These are phyloP conservation scores for Penicillium psychrosexuale DNA, from an alignment of 2,329 filamentous ascomycete genomes.

Conservation along the genomic window DNA sequence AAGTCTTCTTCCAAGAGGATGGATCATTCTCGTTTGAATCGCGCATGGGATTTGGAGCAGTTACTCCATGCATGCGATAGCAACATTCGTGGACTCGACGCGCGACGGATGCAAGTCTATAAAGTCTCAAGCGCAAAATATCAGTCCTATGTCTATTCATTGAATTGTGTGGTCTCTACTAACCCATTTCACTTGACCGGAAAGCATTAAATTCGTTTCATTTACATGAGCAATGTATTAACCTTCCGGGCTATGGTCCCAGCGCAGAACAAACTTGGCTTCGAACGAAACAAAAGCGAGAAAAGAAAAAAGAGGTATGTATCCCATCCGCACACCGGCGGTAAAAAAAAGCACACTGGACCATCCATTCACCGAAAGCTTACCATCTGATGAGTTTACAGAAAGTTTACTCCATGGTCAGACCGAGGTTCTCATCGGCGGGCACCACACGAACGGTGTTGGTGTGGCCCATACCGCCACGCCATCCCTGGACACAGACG, in stretches of 20 bases:
- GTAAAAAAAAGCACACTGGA: conserved; percentile 12
- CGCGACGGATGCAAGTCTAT: background rate
- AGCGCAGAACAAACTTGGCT: conserved; percentile 19
- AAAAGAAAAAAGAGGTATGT: conserved; percentile 22
- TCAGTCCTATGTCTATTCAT: conserved; percentile 8
- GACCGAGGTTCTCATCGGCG: conserved; percentile 46
- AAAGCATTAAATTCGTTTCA: conserved; percentile 24
- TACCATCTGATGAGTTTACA: conserved; percentile 5
- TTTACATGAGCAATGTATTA: conserved; percentile 32
- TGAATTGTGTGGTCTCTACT: background rate
- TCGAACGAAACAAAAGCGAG: conserved; percentile 10
- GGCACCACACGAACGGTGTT: conserved; percentile 58
- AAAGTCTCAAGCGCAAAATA: background rate
- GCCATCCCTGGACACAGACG: conserved; percentile 66
- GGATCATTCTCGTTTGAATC: background rate
- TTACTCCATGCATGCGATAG: background rate
- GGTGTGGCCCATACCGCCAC: conserved; percentile 65
- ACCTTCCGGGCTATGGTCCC: conserved; percentile 24
- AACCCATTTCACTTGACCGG: background rate
- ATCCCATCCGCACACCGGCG: conserved; percentile 24
- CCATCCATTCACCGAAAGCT: conserved; percentile 6
- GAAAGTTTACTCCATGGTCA: conserved; percentile 32
- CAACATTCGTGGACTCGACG: background rate
- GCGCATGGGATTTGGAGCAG: background rate
- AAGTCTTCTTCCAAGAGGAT: background rate